phyloP scores from a whole-genome alignment of 805 yeast species.

The Wickerhamomyces hampshirensis region DNA sequence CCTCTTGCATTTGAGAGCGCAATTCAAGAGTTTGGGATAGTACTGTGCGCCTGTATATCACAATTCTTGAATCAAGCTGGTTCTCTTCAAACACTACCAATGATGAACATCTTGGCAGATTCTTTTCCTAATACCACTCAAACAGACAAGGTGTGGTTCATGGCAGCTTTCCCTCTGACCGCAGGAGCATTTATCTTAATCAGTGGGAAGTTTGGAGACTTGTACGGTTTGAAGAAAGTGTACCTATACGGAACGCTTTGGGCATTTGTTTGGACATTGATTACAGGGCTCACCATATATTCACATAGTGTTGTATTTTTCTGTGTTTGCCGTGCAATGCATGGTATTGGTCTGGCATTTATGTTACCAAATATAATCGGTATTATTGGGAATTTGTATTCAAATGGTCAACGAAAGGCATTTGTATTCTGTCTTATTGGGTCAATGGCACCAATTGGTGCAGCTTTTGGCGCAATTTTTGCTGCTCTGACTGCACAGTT shows the following conservation, averaged over 20 bases:
- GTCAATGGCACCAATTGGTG: conserved; percentile 59
- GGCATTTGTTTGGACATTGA: conserved; percentile 51
- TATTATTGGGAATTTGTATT: conserved; percentile 41
- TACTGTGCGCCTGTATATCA: conserved; percentile 27
- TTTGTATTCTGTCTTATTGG: conserved; percentile 51
- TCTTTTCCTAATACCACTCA: conserved; percentile 27
- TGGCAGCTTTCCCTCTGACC: conserved; percentile 66
- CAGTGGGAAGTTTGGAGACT: conserved; percentile 69
- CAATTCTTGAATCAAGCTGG: conserved; percentile 40
- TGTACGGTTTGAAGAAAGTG: conserved; percentile 57
- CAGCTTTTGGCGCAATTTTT: conserved; percentile 47
- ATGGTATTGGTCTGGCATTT: conserved; percentile 59
- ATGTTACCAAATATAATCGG: conserved; percentile 58
- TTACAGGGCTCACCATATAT: conserved; percentile 55
- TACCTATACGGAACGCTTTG: conserved; percentile 52
- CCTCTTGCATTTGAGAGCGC: conserved; percentile 11
- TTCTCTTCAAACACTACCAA: conserved; percentile 32
- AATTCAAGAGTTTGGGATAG: conserved; percentile 24
- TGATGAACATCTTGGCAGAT: conserved; percentile 30
- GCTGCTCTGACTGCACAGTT: conserved; percentile 41
- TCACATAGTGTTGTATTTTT: conserved; percentile 45
- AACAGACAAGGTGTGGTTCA: conserved; percentile 50
- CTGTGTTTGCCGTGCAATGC: conserved; percentile 50
- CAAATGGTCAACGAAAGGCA: conserved; percentile 45
- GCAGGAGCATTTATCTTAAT: conserved; percentile 69